These are phyloP conservation scores for Xylaria sp. DNA, from an alignment of 2,329 filamentous ascomycete genomes.

Conservation along the genomic window DNA sequence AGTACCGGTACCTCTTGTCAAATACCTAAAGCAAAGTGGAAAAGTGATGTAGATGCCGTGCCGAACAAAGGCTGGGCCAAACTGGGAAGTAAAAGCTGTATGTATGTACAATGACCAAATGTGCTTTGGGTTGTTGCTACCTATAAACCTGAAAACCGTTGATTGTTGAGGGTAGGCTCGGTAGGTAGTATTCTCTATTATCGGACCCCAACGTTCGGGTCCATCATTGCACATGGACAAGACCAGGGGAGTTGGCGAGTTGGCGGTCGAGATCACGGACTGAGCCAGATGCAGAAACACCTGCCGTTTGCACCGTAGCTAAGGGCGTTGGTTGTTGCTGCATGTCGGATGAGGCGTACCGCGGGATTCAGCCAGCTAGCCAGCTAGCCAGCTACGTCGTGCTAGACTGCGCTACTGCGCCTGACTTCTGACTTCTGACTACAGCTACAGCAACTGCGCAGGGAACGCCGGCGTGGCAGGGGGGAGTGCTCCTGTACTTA, in stretches of 20 bases:
- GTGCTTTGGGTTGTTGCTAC: not conserved
- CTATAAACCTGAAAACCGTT: not conserved
- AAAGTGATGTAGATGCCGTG: not conserved
- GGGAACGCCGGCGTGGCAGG: not conserved
- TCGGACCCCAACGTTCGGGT: slow-evolving; percentile 33
- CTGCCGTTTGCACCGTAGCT: slow-evolving; percentile 3
- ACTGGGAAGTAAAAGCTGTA: not conserved
- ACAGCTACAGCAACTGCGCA: not conserved
- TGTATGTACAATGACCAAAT: slow-evolving; percentile 3
- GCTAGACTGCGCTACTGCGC: slow-evolving; percentile 9
- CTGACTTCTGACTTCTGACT: not conserved
- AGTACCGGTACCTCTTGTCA: not conserved
- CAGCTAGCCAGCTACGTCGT: not conserved
- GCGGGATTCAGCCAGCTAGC: slow-evolving; percentile 17
- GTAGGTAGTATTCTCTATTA: slow-evolving; percentile 3
- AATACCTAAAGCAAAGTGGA: not conserved
- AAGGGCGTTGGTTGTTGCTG: not conserved
- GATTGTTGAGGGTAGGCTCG: not conserved
- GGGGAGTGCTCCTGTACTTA: not conserved
- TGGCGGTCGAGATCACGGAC: slow-evolving; percentile 14
- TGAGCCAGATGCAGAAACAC: slow-evolving; percentile 12
- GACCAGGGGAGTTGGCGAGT: not conserved
- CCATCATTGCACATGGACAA: slow-evolving; percentile 9
- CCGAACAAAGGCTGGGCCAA: not conserved
- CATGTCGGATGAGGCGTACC: slow-evolving; percentile 15